A percentile compares a stretch with the other conserved stretches of the same genome.
These are phyloP conservation scores for Aspergillus avenaceus DNA, from an alignment of 495 filamentous ascomycete species.

Conservation along the genomic window DNA sequence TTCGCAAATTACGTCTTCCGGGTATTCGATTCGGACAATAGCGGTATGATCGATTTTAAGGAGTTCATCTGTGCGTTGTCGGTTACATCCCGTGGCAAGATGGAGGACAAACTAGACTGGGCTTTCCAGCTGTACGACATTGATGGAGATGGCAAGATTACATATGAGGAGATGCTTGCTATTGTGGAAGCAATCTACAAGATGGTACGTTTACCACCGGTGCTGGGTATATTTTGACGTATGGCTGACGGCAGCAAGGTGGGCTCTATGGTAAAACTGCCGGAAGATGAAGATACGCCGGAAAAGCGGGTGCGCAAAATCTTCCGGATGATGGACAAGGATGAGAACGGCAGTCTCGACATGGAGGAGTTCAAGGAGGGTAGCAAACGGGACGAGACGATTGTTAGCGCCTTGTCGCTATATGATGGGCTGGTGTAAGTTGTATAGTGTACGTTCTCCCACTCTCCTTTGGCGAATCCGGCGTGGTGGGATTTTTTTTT, in stretches of 20 bases:
- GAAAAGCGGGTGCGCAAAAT: conserved; percentile 98
- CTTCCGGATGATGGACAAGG: conserved; percentile 99
- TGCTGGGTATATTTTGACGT: neutral
- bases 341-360: conserved; percentile 90
- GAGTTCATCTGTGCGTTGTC: conserved; percentile 98
- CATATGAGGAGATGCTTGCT: conserved; percentile 96
- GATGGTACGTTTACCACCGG: conserved; percentile 62
- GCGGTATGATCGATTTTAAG: conserved; percentile 97
- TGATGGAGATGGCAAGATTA: conserved; percentile 97
- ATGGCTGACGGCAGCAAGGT: conserved; percentile 53
- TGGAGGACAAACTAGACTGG: conserved; percentile 99
- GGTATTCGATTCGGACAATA: conserved; percentile 96
- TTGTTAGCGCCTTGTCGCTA: conserved; percentile 91
- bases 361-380: conserved; percentile 99
- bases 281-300: conserved; percentile 96
- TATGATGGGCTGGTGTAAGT: conserved; percentile 88
- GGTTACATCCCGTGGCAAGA: conserved; percentile 93
- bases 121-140: conserved; percentile 99
- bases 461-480: conserved; percentile 21
- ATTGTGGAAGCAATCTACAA: conserved; percentile 99
- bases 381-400: conserved; percentile 98
- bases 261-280: conserved; percentile 97
- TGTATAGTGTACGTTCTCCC: conserved; percentile 3
- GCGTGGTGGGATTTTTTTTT: conserved; percentile 18
- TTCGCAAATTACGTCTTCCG: conserved; percentile 99